Evolutionary conservation across 805 yeast species (phyloP).

Genomic region (Ogataea pini): DNA sequence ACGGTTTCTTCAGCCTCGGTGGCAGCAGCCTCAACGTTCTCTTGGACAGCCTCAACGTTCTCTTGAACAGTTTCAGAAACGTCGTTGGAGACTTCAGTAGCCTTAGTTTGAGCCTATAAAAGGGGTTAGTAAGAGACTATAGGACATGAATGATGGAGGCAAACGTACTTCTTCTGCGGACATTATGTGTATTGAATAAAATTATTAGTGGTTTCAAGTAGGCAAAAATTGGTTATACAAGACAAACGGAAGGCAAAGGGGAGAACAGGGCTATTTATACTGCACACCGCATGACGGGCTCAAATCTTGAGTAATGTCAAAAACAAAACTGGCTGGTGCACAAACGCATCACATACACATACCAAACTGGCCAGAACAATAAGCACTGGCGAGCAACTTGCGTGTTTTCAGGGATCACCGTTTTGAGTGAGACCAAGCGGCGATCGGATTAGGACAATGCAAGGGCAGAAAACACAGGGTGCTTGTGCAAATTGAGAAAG

Average conservation of each 20-base stretch:
- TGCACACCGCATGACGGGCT: background rate
- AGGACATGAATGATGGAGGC: too few species aligned
- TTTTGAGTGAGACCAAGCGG: background rate
- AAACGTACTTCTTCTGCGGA: constrained; percentile 24
- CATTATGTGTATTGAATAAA: constrained; percentile 7
- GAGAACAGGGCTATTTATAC: constrained; percentile 5
- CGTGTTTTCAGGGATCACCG: constrained; percentile 6
- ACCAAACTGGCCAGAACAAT: constrained; percentile 4
- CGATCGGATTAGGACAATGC: background rate
- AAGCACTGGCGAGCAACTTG: constrained; percentile 1
- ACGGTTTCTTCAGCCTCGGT: constrained; percentile 10
- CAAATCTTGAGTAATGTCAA: constrained; percentile 2
- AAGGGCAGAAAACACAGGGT: constrained; percentile 3
- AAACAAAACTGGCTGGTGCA: constrained; percentile 2
- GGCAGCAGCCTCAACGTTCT: constrained; percentile 13
- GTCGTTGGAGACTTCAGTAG: constrained; percentile 11
- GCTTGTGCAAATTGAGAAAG: background rate
- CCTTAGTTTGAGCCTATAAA: constrained; percentile 15
- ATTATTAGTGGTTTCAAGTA: background rate
- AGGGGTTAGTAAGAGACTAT: background rate
- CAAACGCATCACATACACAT: constrained; percentile 7
- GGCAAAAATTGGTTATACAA: background rate
- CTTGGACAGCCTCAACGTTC: constrained; percentile 8
- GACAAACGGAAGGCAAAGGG: background rate
- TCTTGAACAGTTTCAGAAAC: constrained; percentile 2